Conservation (phyloP, 768 basidiomycete genomes). For the Glaciozyma antarctica region DNA sequence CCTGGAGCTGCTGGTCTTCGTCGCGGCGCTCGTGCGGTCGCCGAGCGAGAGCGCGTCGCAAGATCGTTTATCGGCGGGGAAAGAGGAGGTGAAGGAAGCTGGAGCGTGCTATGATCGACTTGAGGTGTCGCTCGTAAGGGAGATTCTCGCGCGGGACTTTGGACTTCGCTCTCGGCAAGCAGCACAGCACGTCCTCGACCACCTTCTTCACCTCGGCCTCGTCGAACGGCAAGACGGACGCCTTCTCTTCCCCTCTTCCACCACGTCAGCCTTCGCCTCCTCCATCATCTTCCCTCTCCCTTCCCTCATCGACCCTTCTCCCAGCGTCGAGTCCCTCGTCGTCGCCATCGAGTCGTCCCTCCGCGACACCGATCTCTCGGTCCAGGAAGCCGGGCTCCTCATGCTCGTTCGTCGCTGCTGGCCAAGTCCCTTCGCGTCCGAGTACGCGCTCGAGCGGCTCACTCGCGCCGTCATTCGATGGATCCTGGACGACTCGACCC, state of each 20-base stretch:
- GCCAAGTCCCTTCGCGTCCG: constrained; percentile 63
- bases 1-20: constrained; percentile 41
- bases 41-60: constrained; percentile 10
- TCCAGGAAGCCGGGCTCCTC: constrained; percentile 65
- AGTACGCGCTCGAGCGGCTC: constrained; percentile 58
- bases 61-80: not conserved
- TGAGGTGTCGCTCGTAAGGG: constrained; percentile 41
- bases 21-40: constrained; percentile 37
- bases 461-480: constrained; percentile 54
- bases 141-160: constrained; percentile 54
- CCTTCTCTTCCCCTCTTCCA: constrained; percentile 1
- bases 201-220: constrained; percentile 56
- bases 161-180: constrained; percentile 47
- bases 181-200: constrained; percentile 50
- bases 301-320: constrained; percentile 59
- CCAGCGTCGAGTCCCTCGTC: constrained; percentile 62
- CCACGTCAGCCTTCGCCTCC: constrained; percentile 40
- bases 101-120: not conserved
- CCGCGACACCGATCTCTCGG: constrained; percentile 58
- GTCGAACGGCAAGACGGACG: constrained; percentile 47
- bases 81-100: no score
- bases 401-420: constrained; percentile 60
- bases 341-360: constrained; percentile 63
- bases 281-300: constrained; percentile 56
- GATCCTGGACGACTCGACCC: constrained; percentile 60